Evolutionary conservation across 1,284 basidiomycete species (phyloP), one percentile per base, ranked within the genome.

Genomic region (Gomphus bonarii): DNA sequence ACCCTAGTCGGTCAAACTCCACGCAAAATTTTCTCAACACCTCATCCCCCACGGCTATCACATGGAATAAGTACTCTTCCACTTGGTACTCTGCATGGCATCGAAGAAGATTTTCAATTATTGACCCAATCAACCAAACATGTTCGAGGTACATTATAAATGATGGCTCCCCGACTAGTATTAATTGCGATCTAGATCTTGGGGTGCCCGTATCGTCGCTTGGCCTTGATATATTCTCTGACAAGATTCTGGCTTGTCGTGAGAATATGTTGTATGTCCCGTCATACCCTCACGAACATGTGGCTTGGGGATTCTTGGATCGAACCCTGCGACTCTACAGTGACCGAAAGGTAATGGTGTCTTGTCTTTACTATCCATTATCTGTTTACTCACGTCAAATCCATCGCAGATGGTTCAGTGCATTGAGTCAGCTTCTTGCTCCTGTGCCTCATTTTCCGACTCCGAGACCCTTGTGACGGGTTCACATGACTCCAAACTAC

Each of bases 1-100:
- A 60, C 68, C 31, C 33, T 62, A 90, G 89, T 95, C 65, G 92
- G 92, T 16, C 91, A 95, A 70, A 95, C 93, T 0, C 92, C 92
- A 1, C 76, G 84, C 28, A 92, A 91, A 66, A 78, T 97, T n/a
- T 98, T 97, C 70, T 76, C 73, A n/a, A 66, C 73, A 1, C 81
- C 91, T 3, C 95, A 97, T 73, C 91, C 91, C 0, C 71, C 77
- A 44, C 79, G 92, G 16, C 79, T 83, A 62, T 76, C 85, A 67
- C 79, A 86, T 58, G 89, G 90, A 0, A 69, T 80, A 12, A 75
- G 79, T 1, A 82, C 78, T 4, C 74, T 95, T 14, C 88, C 91
- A 0, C 69, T 85, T 2, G 85, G 84, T 3, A 76, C 74, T 1
- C 70, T 84, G 12, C 84, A 88, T 61, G 92, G 92, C 1, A 76